Conservation (phyloP, 331 rosid genomes). For the Malus hybrid region DNA sequence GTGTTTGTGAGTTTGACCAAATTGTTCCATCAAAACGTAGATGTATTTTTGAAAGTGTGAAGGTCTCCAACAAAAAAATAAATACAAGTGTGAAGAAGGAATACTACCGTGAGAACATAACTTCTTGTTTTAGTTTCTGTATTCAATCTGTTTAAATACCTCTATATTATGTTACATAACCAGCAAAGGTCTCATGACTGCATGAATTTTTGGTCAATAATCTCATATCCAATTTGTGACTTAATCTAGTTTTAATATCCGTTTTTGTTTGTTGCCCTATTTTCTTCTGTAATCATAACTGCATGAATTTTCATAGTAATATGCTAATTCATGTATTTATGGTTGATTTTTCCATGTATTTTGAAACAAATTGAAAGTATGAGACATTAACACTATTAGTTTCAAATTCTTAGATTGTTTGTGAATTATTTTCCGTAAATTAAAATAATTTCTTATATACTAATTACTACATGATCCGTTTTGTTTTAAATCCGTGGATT, state of each 20-base stretch:
- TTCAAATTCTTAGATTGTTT: conserved; percentile 1
- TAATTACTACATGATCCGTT: not conserved
- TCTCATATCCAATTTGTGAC: not conserved
- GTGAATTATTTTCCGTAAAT: conserved; percentile 15
- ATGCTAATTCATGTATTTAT: not conserved
- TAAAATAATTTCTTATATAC: not conserved
- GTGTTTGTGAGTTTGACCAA: not conserved
- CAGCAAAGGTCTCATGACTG: not conserved
- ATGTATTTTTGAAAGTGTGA: not conserved
- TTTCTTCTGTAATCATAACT: not conserved
- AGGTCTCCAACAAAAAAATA: not conserved
- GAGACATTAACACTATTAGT: not conserved
- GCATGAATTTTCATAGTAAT: not conserved
- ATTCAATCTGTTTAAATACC: not conserved
- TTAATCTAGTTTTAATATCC: not conserved
- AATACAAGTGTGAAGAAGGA: not conserved
- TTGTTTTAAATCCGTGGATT: conserved; percentile 4
- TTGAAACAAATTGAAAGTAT: not conserved
- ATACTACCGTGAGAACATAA: not conserved
- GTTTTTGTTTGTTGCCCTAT: not conserved
- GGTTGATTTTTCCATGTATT: not conserved
- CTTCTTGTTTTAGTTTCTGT: not conserved
- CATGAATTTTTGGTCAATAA: too few relatives aligned
- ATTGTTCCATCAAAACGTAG: not conserved
- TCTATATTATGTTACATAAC: not conserved